Evolutionary conservation across 2,329 filamentous ascomycete genomes (phyloP), one percentile per base, ranked within the genome.

Genomic region (Botryotinia convoluta): DNA sequence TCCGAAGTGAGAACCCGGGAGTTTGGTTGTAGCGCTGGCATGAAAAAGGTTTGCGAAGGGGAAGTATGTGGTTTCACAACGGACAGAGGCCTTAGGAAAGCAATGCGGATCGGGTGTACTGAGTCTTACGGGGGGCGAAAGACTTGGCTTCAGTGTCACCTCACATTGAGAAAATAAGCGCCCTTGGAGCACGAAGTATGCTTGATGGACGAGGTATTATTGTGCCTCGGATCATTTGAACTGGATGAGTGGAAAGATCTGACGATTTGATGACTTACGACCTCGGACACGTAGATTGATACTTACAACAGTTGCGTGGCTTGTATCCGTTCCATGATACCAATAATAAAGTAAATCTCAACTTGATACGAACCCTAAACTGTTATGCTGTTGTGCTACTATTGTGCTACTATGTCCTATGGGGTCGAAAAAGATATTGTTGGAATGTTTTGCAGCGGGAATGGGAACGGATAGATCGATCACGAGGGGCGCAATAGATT

Each of bases 11-110:
- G 22, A 57, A 57, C 64, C 64, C 64, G 29, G 26, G 45, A 57
- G 64, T 42, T 42, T 68, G 64, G 64, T 68, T 68, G 35, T 54
- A 68, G 64, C 64, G 48, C 64, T 68, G 35, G 26, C 26, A 57
- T 54, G 64, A 42, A 68, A 68, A 35, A 26, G 35, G 9, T 22
- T 67, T 67, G 26, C 16, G 44, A 65, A 39, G 26, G n/a, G 7
- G 32, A 45, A n/a, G 9, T 22, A 8, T 45, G 42, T 20, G 61
- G 29, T 64, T 63, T n/a, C 60, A 39, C 16, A 39, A 29, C 22
- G 61, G 8, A 42, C 37, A 65, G 63, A 22, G 22, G 6, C 9
- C 9, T 2, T n/a, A 26, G 35, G 22, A n/a, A n/a, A 48, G 35
- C 10, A 35, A 22, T 6, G n/a, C 32, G 18, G 39, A 32, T 67